A percentile compares a stretch with the other conserved stretches of the same genome.
Evolutionary conservation across 805 yeast species (phyloP).

Genomic region (Candida ponderosae): DNA sequence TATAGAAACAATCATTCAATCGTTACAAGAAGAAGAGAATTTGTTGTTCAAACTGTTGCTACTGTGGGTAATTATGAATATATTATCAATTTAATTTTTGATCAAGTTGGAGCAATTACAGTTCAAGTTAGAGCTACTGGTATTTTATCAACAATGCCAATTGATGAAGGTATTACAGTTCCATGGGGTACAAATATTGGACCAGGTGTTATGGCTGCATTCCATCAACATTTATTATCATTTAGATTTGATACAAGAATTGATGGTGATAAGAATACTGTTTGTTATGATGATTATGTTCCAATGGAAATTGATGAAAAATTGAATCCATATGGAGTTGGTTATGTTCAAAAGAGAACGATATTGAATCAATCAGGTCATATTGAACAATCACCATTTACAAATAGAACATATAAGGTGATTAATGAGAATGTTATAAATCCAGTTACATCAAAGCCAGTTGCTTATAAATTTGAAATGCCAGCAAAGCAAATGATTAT

Average conservation of each 20-base stretch:
- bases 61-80: constrained; percentile 77
- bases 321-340: constrained; percentile 56
- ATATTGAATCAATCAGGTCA: constrained; percentile 59
- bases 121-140: constrained; percentile 76
- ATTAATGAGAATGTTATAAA: constrained; percentile 62
- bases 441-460: constrained; percentile 57
- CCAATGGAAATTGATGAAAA: constrained; percentile 42
- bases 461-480: constrained; percentile 59
- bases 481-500: constrained; percentile 66
- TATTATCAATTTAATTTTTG: constrained; percentile 56
- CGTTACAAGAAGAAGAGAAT: constrained; percentile 57
- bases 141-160: constrained; percentile 70
- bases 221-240: constrained; percentile 68
- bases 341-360: constrained; percentile 51
- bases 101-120: constrained; percentile 63
- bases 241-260: constrained; percentile 72
- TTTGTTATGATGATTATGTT: constrained; percentile 54
- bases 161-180: constrained; percentile 54
- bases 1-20: constrained; percentile 62
- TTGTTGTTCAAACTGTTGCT: constrained; percentile 65
- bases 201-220: constrained; percentile 68
- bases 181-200: constrained; percentile 64
- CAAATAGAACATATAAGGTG: constrained; percentile 60
- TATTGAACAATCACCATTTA: constrained; percentile 61
- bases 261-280: constrained; percentile 68